These are phyloP conservation scores for Globisporangium carolinianum DNA, from an alignment of 352 stramenopile species.

Conservation along the genomic window DNA sequence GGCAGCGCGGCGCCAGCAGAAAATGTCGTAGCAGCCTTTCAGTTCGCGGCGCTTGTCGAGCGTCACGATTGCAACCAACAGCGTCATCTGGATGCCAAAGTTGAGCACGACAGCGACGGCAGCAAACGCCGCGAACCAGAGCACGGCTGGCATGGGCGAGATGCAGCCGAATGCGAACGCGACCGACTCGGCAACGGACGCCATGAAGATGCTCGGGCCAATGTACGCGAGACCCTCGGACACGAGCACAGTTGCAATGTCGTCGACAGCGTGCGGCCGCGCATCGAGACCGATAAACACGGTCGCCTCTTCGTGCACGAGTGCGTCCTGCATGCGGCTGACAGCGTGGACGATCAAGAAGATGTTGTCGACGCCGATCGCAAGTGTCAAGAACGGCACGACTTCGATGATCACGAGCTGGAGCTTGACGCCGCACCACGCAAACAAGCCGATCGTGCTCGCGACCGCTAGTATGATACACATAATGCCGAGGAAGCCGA, in stretches of 20 bases:
- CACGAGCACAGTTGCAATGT: conserved; percentile 42
- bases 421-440: conserved; percentile 49
- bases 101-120: conserved; percentile 39
- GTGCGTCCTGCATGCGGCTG: conserved; percentile 34
- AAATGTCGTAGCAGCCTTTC: conserved; percentile 43
- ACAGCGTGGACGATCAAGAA: conserved; percentile 62
- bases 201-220: conserved; percentile 54
- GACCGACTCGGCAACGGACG: conserved; percentile 32
- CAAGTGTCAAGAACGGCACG: conserved; percentile 53
- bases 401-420: conserved; percentile 69
- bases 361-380: conserved; percentile 67
- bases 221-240: conserved; percentile 40
- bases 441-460: conserved; percentile 61
- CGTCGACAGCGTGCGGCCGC: conserved; percentile 36
- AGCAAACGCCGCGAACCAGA: conserved; percentile 55
- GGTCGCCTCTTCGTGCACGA: conserved; percentile 33
- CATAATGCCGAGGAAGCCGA: conserved; percentile 57
- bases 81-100: conserved; percentile 56
- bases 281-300: conserved; percentile 45
- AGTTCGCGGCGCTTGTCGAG: conserved; percentile 69
- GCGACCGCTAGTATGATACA: conserved; percentile 59
- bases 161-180: conserved; percentile 49
- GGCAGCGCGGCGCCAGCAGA: conserved; percentile 29
- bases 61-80: conserved; percentile 51
- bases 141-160: conserved; percentile 54